phyloP scores from a whole-genome alignment of 768 basidiomycete species.

The Tylopilus balloui region DNA sequence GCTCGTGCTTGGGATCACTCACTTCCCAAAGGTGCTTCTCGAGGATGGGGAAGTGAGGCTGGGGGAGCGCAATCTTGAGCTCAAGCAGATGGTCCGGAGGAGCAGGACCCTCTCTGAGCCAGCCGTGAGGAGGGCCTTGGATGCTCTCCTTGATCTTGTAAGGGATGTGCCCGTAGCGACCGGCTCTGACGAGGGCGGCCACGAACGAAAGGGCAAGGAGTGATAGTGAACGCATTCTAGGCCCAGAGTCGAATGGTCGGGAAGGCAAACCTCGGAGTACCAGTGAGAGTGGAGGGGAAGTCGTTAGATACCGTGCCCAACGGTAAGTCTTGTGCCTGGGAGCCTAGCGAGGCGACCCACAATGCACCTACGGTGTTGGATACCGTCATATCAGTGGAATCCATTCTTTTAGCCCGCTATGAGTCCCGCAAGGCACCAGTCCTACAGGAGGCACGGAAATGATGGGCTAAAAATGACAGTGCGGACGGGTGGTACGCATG shows the following conservation, averaged over 20 bases:
- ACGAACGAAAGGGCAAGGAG: slow-evolving; percentile 13
- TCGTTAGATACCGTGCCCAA: slow-evolving; percentile 11
- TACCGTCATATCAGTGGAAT: not conserved
- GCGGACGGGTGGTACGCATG: too few species aligned
- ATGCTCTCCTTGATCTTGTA: slow-evolving; percentile 48
- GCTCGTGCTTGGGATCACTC: slow-evolving; percentile 51
- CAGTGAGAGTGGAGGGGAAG: not conserved
- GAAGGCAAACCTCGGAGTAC: not conserved
- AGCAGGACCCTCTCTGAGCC: slow-evolving; percentile 42
- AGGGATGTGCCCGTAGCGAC: slow-evolving; percentile 6
- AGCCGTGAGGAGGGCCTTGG: slow-evolving; percentile 41
- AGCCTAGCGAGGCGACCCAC: not conserved
- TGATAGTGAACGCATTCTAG: slow-evolving; percentile 11
- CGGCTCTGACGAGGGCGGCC: slow-evolving; percentile 11
- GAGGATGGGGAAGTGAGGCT: slow-evolving; percentile 45
- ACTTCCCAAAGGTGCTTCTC: slow-evolving; percentile 53
- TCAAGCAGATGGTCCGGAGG: slow-evolving; percentile 43
- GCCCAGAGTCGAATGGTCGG: not conserved
- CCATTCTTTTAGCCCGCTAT: too few species aligned
- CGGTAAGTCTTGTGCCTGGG: not conserved
- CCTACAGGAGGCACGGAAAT: too few species aligned
- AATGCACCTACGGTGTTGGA: too few species aligned
- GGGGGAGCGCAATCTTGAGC: slow-evolving; percentile 56
- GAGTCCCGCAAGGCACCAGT: too few species aligned
- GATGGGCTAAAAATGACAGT: too few species aligned